Evolutionary conservation across 495 filamentous ascomycete species (phyloP).

Genomic region (Daldinia bambusicola): DNA sequence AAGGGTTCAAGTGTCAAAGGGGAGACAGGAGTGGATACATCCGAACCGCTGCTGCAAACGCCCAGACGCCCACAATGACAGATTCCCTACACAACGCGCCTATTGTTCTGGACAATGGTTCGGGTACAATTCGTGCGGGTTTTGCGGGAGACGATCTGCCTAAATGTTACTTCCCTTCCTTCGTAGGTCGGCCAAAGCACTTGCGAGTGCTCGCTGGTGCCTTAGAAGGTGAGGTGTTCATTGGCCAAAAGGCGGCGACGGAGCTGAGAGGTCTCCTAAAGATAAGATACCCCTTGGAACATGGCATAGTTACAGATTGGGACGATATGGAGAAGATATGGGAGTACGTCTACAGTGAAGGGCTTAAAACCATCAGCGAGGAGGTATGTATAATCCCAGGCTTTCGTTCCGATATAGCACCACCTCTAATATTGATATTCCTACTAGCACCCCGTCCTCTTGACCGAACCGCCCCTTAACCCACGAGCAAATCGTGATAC

Average conservation of each 20-base stretch:
- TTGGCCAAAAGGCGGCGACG: constrained; percentile 87
- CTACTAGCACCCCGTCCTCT: constrained; percentile 85
- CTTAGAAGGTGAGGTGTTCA: constrained; percentile 96
- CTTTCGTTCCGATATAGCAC: constrained; percentile 8
- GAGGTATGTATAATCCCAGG: constrained; percentile 66
- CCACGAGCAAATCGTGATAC: constrained; percentile 95
- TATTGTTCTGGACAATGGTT: constrained; percentile 99
- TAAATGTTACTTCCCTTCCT: constrained; percentile 98
- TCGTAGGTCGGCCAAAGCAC: constrained; percentile 96
- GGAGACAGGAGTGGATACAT: constrained; percentile 34
- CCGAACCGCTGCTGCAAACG: constrained; percentile 19
- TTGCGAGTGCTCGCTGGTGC: constrained; percentile 94
- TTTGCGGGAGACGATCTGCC: constrained; percentile 96
- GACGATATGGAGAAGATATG: constrained; percentile 99
- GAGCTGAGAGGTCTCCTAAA: constrained; percentile 93
- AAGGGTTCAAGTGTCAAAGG: constrained; percentile 11
- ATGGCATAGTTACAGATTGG: constrained; percentile 99
- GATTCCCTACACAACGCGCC: constrained; percentile 95
- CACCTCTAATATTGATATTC: neutral
- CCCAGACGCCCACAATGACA: constrained; percentile 66
- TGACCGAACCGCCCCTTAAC: constrained; percentile 97
- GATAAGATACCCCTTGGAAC: constrained; percentile 93
- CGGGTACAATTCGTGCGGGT: constrained; percentile 94
- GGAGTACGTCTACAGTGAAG: constrained; percentile 74
- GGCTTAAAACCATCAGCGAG: constrained; percentile 93